These are phyloP conservation scores for Diaporthe australafricana DNA, from an alignment of 2,329 filamentous ascomycete species.

Conservation along the genomic window DNA sequence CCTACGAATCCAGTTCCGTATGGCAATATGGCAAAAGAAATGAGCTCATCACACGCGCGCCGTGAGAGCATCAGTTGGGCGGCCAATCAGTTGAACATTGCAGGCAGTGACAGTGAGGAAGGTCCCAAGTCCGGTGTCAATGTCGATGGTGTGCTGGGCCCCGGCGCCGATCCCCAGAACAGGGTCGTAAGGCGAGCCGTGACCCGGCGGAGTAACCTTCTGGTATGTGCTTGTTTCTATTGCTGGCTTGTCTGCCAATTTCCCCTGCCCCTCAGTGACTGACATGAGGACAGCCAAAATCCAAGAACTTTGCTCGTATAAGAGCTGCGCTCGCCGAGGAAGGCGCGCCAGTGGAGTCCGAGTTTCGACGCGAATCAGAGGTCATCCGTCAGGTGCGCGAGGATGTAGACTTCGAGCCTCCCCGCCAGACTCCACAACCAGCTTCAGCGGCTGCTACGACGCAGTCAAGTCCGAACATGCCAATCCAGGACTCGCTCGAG, in stretches of 20 bases:
- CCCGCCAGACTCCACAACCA: constrained; percentile 48
- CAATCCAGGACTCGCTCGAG: constrained; percentile 73
- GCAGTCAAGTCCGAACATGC: constrained; percentile 76
- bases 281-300: constrained; percentile 78
- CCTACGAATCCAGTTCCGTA: constrained; percentile 57
- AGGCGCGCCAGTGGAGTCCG: constrained; percentile 85
- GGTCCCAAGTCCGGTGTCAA: constrained; percentile 61
- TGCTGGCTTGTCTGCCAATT: neutral
- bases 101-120: constrained; percentile 84
- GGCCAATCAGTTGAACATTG: constrained; percentile 87
- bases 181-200: constrained; percentile 86
- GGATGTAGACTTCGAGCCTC: constrained; percentile 73
- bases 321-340: constrained; percentile 91
- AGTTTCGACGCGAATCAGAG: constrained; percentile 91
- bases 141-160: constrained; percentile 55
- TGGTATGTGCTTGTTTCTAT: constrained; percentile 69
- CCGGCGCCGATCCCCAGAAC: constrained; percentile 68
- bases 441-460: constrained; percentile 66
- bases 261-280: constrained; percentile 49
- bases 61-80: constrained; percentile 92
- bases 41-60: constrained; percentile 63
- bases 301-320: constrained; percentile 94
- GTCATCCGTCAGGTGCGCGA: constrained; percentile 96
- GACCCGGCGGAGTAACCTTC: constrained; percentile 86
- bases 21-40: constrained; percentile 50